Percentiles rank a stretch among this genome's conserved stretches.
These are phyloP conservation scores for Bjerkandera adusta DNA, from an alignment of 1,284 basidiomycete species.

Conservation along the genomic window DNA sequence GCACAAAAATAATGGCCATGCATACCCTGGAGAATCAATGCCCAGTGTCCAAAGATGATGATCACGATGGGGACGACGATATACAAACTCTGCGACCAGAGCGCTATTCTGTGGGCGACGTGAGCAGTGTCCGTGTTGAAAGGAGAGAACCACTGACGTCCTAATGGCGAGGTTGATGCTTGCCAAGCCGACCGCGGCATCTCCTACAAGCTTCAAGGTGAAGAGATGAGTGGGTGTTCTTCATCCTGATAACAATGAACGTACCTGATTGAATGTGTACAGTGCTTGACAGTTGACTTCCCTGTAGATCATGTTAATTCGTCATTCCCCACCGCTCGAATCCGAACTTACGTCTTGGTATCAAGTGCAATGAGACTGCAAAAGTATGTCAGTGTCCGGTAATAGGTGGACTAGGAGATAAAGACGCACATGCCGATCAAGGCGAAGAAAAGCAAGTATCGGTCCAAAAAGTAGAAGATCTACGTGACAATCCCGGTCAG, in stretches of 20 bases:
- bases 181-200: slow-evolving; percentile 68
- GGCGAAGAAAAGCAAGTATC: slow-evolving; percentile 64
- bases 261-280: slow-evolving; percentile 67
- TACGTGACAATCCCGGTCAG: slow-evolving; percentile 25
- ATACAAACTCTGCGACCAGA: slow-evolving; percentile 63
- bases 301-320: slow-evolving; percentile 30
- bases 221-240: too few relatives aligned
- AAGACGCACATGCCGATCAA: slow-evolving; percentile 64
- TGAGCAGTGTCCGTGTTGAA: slow-evolving; percentile 7
- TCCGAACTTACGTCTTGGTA: slow-evolving; percentile 48
- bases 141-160: slow-evolving; percentile 44
- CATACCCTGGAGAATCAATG: slow-evolving; percentile 46
- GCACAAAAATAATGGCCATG: background rate
- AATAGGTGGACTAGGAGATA: background rate
- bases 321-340: too few relatives aligned
- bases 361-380: slow-evolving; percentile 55
- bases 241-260: slow-evolving; percentile 5
- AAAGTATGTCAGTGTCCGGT: slow-evolving; percentile 2
- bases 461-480: slow-evolving; percentile 72
- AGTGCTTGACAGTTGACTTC: slow-evolving; percentile 63
- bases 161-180: slow-evolving; percentile 74
- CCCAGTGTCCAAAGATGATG: slow-evolving; percentile 72
- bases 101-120: slow-evolving; percentile 54
- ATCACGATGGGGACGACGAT: slow-evolving; percentile 52
- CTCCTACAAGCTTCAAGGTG: slow-evolving; percentile 65